These are phyloP conservation scores for Gentiana straminea DNA, from an alignment of 257 asterid species.

Conservation along the genomic window DNA sequence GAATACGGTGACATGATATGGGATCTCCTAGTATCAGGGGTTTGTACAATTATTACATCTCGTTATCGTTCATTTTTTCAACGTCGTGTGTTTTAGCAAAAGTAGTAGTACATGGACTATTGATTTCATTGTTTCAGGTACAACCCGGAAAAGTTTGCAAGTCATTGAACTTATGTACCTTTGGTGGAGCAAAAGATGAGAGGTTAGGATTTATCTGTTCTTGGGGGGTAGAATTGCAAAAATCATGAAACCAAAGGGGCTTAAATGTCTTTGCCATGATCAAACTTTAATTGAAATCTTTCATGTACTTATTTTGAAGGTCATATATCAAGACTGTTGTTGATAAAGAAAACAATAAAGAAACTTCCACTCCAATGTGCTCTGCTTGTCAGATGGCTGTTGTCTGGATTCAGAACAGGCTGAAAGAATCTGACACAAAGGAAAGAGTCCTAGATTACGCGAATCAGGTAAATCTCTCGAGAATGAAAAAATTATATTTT, in stretches of 20 bases:
- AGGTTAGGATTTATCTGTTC: slow-evolving; percentile 26
- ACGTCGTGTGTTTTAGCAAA: no score
- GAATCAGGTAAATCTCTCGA: slow-evolving; percentile 48
- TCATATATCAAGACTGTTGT: slow-evolving; percentile 72
- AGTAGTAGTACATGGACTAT: neutral
- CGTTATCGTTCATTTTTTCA: neutral
- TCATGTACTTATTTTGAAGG: slow-evolving; percentile 27
- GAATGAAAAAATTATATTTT: slow-evolving; percentile 1
- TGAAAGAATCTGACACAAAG: slow-evolving; percentile 45
- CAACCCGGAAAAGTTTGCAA: slow-evolving; percentile 64
- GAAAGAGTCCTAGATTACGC: slow-evolving; percentile 62
- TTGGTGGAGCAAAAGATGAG: slow-evolving; percentile 35
- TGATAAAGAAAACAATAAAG: slow-evolving; percentile 28
- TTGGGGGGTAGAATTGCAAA: no score
- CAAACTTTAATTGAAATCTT: neutral
- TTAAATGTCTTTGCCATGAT: neutral
- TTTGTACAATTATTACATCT: slow-evolving; percentile 6
- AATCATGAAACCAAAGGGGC: no score
- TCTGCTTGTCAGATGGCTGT: slow-evolving; percentile 91
- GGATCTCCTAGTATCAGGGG: slow-evolving; percentile 25
- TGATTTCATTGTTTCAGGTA: slow-evolving; percentile 35
- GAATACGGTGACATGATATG: slow-evolving; percentile 21
- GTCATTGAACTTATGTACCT: slow-evolving; percentile 52
- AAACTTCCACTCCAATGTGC: slow-evolving; percentile 48
- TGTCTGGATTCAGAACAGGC: slow-evolving; percentile 84